These are phyloP conservation scores for Vigna radiata DNA, from an alignment of 306 rosid genomes.

Conservation along the genomic window DNA sequence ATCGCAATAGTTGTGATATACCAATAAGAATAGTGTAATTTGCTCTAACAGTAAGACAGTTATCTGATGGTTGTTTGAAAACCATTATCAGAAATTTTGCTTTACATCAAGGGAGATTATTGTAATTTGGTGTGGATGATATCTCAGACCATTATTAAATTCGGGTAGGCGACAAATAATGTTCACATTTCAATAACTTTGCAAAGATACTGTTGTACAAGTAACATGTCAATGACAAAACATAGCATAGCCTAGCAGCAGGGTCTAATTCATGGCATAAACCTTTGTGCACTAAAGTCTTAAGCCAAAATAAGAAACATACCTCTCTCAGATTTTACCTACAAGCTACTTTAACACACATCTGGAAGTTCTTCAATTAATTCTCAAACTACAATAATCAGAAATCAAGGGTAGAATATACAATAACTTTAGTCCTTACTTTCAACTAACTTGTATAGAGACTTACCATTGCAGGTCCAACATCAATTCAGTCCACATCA, in stretches of 20 bases:
- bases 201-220: neutral
- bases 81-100: neutral
- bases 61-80: too few relatives aligned
- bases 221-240: neutral
- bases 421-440: neutral
- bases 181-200: slow-evolving; percentile 1
- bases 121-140: neutral
- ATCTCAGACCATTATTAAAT: neutral
- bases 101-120: neutral
- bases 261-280: slow-evolving; percentile 18
- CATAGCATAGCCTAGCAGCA: neutral
- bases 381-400: neutral
- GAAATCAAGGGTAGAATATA: neutral
- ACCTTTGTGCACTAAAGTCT: neutral
- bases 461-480: neutral
- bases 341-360: neutral
- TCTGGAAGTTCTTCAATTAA: neutral
- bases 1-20: too few relatives aligned
- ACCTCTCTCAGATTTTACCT: neutral
- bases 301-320: neutral
- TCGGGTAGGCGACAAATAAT: neutral
- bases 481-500: slow-evolving; percentile 30
- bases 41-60: too few relatives aligned
- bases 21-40: too few relatives aligned
- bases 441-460: neutral